Percentiles rank a stretch among this genome's conserved stretches.
Conservation (phyloP, 2,329 filamentous ascomycete genomes). For the Delphinella strobiligena region DNA sequence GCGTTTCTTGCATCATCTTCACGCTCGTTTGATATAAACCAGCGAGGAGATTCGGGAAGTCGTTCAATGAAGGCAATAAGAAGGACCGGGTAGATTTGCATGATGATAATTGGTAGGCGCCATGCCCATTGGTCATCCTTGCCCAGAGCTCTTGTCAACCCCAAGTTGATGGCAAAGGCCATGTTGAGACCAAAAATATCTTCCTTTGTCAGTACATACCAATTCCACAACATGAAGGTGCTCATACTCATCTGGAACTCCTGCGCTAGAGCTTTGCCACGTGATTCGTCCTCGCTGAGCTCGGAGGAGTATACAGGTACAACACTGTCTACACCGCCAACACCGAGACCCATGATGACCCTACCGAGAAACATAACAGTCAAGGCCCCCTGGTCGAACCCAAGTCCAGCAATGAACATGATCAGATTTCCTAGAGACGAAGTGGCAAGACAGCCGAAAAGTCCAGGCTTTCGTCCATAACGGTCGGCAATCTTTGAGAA, state of each 20-base stretch:
- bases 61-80: slow-evolving; percentile 40
- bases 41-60: slow-evolving; percentile 47
- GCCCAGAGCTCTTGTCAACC: slow-evolving; percentile 40
- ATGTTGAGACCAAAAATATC: slow-evolving; percentile 51
- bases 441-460: slow-evolving; percentile 43
- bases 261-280: slow-evolving; percentile 47
- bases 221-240: too few relatives aligned
- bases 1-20: slow-evolving; percentile 39
- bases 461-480: slow-evolving; percentile 42
- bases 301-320: slow-evolving; percentile 50
- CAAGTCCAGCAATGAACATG: slow-evolving; percentile 47
- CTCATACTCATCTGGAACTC: slow-evolving; percentile 55
- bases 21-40: slow-evolving; percentile 41
- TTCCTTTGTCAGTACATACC: too few relatives aligned
- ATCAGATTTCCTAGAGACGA: slow-evolving; percentile 45
- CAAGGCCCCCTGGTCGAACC: slow-evolving; percentile 28
- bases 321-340: slow-evolving; percentile 49
- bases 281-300: slow-evolving; percentile 42
- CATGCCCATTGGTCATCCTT: slow-evolving; percentile 50
- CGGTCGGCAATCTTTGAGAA: slow-evolving; percentile 45
- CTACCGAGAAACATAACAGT: slow-evolving; percentile 39
- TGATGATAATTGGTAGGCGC: slow-evolving; percentile 47
- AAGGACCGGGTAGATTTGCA: slow-evolving; percentile 47
- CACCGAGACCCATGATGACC: slow-evolving; percentile 44
- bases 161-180: slow-evolving; percentile 49